Evolutionary conservation across 257 asterid genomes (phyloP).

Genomic region (Thymus quinquecostatus): DNA sequence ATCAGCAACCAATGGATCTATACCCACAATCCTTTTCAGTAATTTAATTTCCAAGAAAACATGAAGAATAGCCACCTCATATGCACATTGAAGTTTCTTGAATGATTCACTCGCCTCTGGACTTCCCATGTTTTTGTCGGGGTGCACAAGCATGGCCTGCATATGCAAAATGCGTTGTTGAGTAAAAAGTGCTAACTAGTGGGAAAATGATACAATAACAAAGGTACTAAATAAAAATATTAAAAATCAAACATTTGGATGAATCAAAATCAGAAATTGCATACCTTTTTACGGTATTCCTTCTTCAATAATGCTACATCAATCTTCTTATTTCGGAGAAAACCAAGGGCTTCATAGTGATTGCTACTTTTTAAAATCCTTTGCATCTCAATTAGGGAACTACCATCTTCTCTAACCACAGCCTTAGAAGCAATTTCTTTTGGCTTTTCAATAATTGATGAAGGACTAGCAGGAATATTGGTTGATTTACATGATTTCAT

Average conservation of each 20-base stretch:
- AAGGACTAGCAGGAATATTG: slow-evolving; percentile 53
- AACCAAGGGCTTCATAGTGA: slow-evolving; percentile 93
- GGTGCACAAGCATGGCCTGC: slow-evolving; percentile 99
- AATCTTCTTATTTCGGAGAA: slow-evolving; percentile 70
- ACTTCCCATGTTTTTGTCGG: slow-evolving; percentile 97
- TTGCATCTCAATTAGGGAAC: slow-evolving; percentile 80
- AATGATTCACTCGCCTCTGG: slow-evolving; percentile 93
- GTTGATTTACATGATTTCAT: slow-evolving; percentile 66
- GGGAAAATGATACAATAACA: neutral
- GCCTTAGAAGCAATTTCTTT: slow-evolving; percentile 57
- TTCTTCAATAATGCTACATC: slow-evolving; percentile 75
- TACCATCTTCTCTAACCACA: slow-evolving; percentile 67
- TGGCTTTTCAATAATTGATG: slow-evolving; percentile 60
- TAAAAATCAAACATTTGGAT: slow-evolving; percentile 9
- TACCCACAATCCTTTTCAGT: slow-evolving; percentile 26
- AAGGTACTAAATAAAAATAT: neutral
- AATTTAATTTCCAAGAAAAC: slow-evolving; percentile 11
- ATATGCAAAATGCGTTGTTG: slow-evolving; percentile 14
- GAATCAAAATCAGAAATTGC: slow-evolving; percentile 15
- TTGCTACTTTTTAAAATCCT: slow-evolving; percentile 73
- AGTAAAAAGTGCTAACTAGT: neutral
- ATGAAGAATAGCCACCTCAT: slow-evolving; percentile 62
- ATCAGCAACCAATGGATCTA: slow-evolving; percentile 34
- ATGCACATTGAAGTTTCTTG: slow-evolving; percentile 96
- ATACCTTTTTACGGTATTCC: slow-evolving; percentile 91